A percentile compares a stretch with the other conserved stretches of the same genome.
Evolutionary conservation across 1,284 basidiomycete species (phyloP).

Genomic region (Ceratobasidium papillatum): DNA sequence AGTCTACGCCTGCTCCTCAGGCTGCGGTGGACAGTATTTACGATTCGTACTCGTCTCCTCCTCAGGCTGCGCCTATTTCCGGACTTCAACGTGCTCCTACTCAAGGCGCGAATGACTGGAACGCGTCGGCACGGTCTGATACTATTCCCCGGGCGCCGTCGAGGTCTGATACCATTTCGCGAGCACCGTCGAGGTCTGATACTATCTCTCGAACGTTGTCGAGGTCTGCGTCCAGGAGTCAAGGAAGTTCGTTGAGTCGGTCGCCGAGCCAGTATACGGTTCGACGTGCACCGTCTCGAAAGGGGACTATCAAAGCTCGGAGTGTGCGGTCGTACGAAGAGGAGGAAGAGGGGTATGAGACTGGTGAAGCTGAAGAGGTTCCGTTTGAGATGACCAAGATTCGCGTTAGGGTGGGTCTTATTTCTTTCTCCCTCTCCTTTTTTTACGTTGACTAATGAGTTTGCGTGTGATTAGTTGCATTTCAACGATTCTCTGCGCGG

Average conservation of each 20-base stretch:
- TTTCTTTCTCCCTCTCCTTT: conserved; percentile 19
- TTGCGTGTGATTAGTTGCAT: conserved; percentile 64
- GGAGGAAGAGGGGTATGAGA: conserved; percentile 76
- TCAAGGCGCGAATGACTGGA: conserved; percentile 61
- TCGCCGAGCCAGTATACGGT: conserved; percentile 21
- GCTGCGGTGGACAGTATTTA: conserved; percentile 69
- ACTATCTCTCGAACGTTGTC: conserved; percentile 43
- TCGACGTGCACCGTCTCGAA: conserved; percentile 7
- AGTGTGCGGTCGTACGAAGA: conserved; percentile 63
- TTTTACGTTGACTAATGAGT: not conserved
- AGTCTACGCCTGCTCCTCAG: conserved; percentile 52
- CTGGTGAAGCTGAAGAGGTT: conserved; percentile 64
- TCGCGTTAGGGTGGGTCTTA: conserved; percentile 73
- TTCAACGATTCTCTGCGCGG: conserved; percentile 82
- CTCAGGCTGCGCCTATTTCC: conserved; percentile 46
- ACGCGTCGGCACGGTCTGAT: conserved; percentile 41
- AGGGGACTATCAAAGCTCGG: conserved; percentile 16
- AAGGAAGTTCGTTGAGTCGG: conserved; percentile 39
- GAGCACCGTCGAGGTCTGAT: conserved; percentile 51
- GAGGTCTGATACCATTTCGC: conserved; percentile 47
- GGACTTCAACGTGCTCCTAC: conserved; percentile 52
- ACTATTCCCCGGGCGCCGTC: conserved; percentile 44
- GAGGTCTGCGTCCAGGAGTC: conserved; percentile 57
- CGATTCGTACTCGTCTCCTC: conserved; percentile 48
- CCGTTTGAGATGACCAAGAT: conserved; percentile 76